Evolutionary conservation across 768 basidiomycete genomes (phyloP), one percentile per base, ranked within the genome.

Genomic region (Boletus bicolor): DNA sequence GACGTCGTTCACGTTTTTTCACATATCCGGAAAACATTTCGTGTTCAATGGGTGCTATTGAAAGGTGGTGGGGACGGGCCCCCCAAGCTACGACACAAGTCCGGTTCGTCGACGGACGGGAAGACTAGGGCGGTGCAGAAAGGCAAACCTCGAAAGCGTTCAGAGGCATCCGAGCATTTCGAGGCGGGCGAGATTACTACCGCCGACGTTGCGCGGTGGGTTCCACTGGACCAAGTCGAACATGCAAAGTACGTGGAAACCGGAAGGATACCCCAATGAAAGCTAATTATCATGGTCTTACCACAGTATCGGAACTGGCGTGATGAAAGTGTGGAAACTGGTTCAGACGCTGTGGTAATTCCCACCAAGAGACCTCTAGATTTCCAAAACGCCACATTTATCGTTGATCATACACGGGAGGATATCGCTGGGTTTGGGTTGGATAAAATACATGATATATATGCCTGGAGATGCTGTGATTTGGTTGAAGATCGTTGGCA

Each of bases 1-100:
- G 80, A 87, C 56, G 83, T 95, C 37, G 54, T 85, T 4, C 93
- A 96, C 65, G 75, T 92, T 45, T 97, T 97, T 72, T 93, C 91
- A 9, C 94, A 98, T 68, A 90, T 95, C 66, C 84, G 77, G 63
- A 93, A 94, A 76, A 93, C 89, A 12, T 95, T 89, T 67, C 80
- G 84, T 54, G 78, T 82, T 17, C 83, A 86, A 60, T 89, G 87
- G 87, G 82, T 87, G 36, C 58, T 87, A 28, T 58, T 91, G 41
- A 77, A 82, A 62, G 86, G 87, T 24, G 84, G 83, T 15, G 65
- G 68, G 19, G 60, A 66, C 12, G 75, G 72, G n/a, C 86, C 85
- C 37, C 75, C 77, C 15, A 49, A 54, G 44, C 39, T 64, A 48
- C 68, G 42, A 46, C 39, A 32, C 30, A 34, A 17, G 15, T 54